Conservation (phyloP, 1,284 basidiomycete genomes). For the Rhizoctonia solani region DNA sequence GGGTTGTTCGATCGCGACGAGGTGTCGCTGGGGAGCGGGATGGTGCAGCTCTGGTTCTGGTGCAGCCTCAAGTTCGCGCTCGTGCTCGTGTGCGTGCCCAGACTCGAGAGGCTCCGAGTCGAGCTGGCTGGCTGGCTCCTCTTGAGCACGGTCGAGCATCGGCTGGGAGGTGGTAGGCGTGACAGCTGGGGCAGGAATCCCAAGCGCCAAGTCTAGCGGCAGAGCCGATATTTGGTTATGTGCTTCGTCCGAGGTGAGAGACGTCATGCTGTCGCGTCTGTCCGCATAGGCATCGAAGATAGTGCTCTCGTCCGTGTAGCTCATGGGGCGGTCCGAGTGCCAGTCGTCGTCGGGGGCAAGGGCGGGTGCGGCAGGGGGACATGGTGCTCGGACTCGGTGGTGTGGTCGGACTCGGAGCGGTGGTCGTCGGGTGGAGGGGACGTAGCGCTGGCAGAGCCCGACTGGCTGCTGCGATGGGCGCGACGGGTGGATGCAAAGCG, state of each 20-base stretch:
- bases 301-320: slow-evolving; percentile 73
- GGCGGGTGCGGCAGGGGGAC: slow-evolving; percentile 1
- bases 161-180: slow-evolving; percentile 34
- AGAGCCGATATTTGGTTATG: too few relatives aligned
- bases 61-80: slow-evolving; percentile 31
- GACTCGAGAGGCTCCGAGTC: too few relatives aligned
- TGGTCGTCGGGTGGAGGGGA: too few relatives aligned
- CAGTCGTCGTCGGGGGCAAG: slow-evolving; percentile 36
- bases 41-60: slow-evolving; percentile 49
- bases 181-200: background rate
- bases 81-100: too few relatives aligned
- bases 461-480: too few relatives aligned
- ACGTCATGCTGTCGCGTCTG: slow-evolving; percentile 37
- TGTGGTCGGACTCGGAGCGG: slow-evolving; percentile 40
- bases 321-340: slow-evolving; percentile 59
- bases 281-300: slow-evolving; percentile 83
- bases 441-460: too few relatives aligned
- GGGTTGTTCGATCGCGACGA: slow-evolving; percentile 34
- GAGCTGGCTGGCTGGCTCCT: too few relatives aligned
- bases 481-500: slow-evolving; percentile 61
- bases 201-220: slow-evolving; percentile 44
- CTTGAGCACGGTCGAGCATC: too few relatives aligned
- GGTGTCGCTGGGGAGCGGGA: slow-evolving; percentile 41
- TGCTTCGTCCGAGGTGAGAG: slow-evolving; percentile 39
- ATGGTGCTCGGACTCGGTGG: background rate